These are phyloP conservation scores for Trametes punicea DNA, from an alignment of 768 basidiomycete species.

Conservation along the genomic window DNA sequence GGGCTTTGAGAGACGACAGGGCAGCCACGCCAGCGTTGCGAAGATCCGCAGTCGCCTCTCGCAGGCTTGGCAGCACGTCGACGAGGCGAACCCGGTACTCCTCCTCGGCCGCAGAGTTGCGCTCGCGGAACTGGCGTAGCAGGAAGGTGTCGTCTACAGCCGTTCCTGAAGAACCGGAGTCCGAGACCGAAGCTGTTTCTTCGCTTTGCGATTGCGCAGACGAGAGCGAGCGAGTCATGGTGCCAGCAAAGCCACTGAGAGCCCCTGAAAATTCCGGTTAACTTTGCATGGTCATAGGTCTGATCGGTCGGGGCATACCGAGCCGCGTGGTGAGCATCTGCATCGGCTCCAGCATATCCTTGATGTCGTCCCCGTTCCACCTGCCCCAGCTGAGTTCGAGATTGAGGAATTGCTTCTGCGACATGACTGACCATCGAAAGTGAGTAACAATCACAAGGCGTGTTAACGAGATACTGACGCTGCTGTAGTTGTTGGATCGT, in stretches of 20 bases:
- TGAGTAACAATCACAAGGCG: neutral
- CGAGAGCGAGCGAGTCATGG: slow-evolving; percentile 22
- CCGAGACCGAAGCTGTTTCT: slow-evolving; percentile 11
- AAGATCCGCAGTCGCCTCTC: slow-evolving; percentile 33
- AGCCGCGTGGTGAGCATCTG: slow-evolving; percentile 34
- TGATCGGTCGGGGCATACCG: slow-evolving; percentile 25
- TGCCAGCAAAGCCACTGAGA: slow-evolving; percentile 32
- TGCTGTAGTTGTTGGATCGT: slow-evolving; percentile 29
- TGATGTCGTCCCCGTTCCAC: slow-evolving; percentile 45
- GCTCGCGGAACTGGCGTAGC: slow-evolving; percentile 32
- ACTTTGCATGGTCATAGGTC: neutral
- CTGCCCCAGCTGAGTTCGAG: slow-evolving; percentile 44
- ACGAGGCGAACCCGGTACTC: slow-evolving; percentile 30
- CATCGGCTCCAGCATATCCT: slow-evolving; percentile 35
- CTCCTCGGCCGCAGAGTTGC: slow-evolving; percentile 28
- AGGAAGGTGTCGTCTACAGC: slow-evolving; percentile 35
- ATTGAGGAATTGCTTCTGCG: slow-evolving; percentile 35
- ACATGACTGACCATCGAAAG: slow-evolving; percentile 27
- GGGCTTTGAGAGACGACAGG: slow-evolving; percentile 25
- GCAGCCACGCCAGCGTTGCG: slow-evolving; percentile 31
- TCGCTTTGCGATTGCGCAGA: neutral
- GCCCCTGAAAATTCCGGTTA: slow-evolving; percentile 29
- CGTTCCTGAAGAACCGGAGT: slow-evolving; percentile 5
- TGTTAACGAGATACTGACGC: slow-evolving; percentile 22
- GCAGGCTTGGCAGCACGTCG: slow-evolving; percentile 36